A percentile compares a stretch with the other conserved stretches of the same genome.
phyloP scores from a whole-genome alignment of 306 rosid genomes.

The Rosa rugosa region DNA sequence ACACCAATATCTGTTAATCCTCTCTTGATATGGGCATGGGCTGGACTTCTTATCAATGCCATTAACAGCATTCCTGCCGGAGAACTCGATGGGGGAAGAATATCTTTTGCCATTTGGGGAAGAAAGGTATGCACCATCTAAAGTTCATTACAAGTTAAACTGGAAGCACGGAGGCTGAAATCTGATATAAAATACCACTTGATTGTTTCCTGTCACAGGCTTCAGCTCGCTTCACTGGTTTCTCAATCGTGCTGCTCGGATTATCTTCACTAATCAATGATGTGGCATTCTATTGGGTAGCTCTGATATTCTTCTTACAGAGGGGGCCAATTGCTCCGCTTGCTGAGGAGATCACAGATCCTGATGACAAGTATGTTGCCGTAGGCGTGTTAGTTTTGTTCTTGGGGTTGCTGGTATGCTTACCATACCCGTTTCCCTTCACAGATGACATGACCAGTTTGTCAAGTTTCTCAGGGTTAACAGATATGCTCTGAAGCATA shows the following conservation, averaged over 20 bases:
- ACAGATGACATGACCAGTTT: constrained; percentile 61
- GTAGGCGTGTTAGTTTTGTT: constrained; percentile 76
- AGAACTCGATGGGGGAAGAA: constrained; percentile 97
- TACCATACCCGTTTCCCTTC: constrained; percentile 95
- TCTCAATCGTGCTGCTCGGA: constrained; percentile 75
- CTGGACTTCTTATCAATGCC: constrained; percentile 97
- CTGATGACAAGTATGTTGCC: constrained; percentile 73
- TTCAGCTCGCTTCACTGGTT: constrained; percentile 72
- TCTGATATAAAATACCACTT: neutral
- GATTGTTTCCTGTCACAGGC: constrained; percentile 51
- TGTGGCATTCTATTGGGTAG: constrained; percentile 98
- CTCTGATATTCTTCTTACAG: constrained; percentile 82
- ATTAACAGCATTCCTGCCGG: constrained; percentile 98
- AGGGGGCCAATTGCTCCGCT: constrained; percentile 98
- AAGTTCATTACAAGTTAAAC: constrained; percentile 14
- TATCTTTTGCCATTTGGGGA: constrained; percentile 89
- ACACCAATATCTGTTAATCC: constrained; percentile 87
- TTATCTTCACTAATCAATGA: constrained; percentile 73
- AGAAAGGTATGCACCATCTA: constrained; percentile 68
- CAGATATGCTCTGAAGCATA: neutral
- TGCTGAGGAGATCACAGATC: constrained; percentile 83
- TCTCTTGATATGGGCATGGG: constrained; percentile 98
- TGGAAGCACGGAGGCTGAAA: constrained; percentile 3
- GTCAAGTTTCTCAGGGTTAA: neutral
- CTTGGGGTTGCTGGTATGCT: constrained; percentile 86